Base-by-base conservation (phyloP, 2,329 filamentous ascomycete genomes). In the Macrophomina pseudophaseolina region DNA sequence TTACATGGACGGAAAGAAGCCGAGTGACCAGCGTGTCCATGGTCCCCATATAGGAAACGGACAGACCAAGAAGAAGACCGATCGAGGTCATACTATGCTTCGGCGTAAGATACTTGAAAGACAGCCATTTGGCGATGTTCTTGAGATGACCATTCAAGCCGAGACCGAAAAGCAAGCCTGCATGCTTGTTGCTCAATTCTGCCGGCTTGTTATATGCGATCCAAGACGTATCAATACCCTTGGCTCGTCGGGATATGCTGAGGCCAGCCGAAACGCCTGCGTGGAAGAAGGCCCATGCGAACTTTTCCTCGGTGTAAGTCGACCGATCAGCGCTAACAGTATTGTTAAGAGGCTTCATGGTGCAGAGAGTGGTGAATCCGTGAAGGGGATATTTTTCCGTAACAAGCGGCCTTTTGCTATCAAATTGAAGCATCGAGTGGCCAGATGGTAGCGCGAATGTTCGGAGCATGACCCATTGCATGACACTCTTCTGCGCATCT, bases 11-110 rank as follows among this genome's bases (percentile, higher is more conserved):
- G 2, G 95, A 99, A 4, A 99, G 84, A 44, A 99, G 83, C 30
- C 95, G 89, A 8, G 95, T 98, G 68, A 98, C 94, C 33, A 97
- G 85, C 1, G 92, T 95, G 76, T 99, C 95, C 94, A 98, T 98
- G 2, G 94, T 98, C 1, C 96, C 95, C 71, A 97, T 85, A 75
- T 97, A 97, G 1, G 95, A 98, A 32, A 92, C 95, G 8, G 95
- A 94, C 18, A 99, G 84, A 0, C 95, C 95, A 0, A 99, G 84
- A 3, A 99, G 84, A n/a, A 99, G 83, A 9, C 95, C 95, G 65
- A 99, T 94, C 0, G 95, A 98, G 30, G 95, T 98, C 95, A 99
- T 99, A 32, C 94, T 97, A 78, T 99, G 96, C 74, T 99, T 99
- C 1, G 95, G 94, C 0, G 95, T 99, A n/a, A 99, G 83, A 72